Base-by-base conservation (phyloP, 352 stramenopile genomes). In the Phytophthora sansomeana region DNA sequence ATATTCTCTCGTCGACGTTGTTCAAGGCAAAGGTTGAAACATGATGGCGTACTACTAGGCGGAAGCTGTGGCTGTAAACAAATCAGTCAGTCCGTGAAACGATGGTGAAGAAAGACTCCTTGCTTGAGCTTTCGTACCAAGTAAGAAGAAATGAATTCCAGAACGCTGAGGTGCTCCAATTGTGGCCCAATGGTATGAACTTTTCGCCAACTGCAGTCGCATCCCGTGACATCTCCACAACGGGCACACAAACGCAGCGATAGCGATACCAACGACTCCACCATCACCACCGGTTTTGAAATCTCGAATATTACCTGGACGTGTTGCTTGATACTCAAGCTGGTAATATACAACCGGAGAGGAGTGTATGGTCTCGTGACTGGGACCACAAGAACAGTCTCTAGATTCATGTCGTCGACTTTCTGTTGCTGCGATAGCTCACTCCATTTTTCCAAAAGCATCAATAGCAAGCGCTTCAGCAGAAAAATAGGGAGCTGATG, bases 381-480 rank as follows among this genome's bases (percentile, higher is more conserved):
- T 48, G 53, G 13, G 11, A 74, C 29, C 19, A 49, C 36, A 17
- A 74, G 28, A 43, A 55, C 47, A 14, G 62, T n/a, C 3, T 59
- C 44, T 17, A 51, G 49, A 10, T 46, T 29, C 26, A 30, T 11
- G 38, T 10, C 14, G 8, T 43, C 38, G 21, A 43, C 16, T 43
- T 6, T 16, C 8, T 47, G 44, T 24, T 24, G 17, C 19, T 54
- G 44, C 3, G 32, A 6, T 32, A 43, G 29, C 16, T 50, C 41
- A 6, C 33, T 67, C 5, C 8, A 55, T 51, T n/a, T 16, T 19
- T 14, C 21, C 30, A 77, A 58, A 54, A 52, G 68, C 17, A 30
- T 33, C 21, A 82, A 7, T 13, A 83, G 17, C 13, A 75, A 42
- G 3, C 49, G 64, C 44, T 86, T 87, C 19, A 87, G 36, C 14